These are phyloP conservation scores for Clarireedia monteithiana DNA, from an alignment of 2,329 filamentous ascomycete species.

Conservation along the genomic window DNA sequence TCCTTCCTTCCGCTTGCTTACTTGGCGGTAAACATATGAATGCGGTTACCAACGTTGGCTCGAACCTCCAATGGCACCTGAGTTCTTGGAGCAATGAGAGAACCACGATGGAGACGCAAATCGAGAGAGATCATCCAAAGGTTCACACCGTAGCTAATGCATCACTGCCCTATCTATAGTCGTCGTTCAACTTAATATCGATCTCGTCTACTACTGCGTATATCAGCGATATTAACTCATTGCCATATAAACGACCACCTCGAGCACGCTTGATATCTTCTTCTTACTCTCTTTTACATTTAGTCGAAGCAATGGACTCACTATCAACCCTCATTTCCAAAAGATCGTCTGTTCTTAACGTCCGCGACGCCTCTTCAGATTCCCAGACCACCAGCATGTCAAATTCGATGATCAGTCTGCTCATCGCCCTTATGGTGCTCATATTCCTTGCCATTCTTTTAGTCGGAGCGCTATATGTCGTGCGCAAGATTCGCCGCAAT, in stretches of 20 bases:
- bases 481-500: constrained; percentile 57
- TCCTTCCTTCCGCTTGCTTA: neutral
- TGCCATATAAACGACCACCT: neutral
- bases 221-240: constrained; percentile 1
- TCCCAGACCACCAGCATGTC: constrained; percentile 39
- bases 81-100: neutral
- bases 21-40: neutral
- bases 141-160: neutral
- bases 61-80: neutral
- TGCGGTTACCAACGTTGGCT: neutral
- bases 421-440: constrained; percentile 73
- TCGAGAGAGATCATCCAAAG: neutral
- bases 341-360: constrained; percentile 36
- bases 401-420: constrained; percentile 60
- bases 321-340: constrained; percentile 28
- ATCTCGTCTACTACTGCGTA: neutral
- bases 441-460: constrained; percentile 65
- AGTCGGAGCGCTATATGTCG: constrained; percentile 58
- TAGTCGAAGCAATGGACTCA: constrained; percentile 17
- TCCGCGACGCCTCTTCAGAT: constrained; percentile 35
- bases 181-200: constrained; percentile 1
- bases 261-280: neutral
- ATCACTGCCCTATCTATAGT: neutral
- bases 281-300: constrained; percentile 2
- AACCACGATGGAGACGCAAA: neutral